Percentiles rank a stretch among this genome's conserved stretches.
phyloP scores from a whole-genome alignment of 352 stramenopile species.

The Globisporangium parvum region DNA sequence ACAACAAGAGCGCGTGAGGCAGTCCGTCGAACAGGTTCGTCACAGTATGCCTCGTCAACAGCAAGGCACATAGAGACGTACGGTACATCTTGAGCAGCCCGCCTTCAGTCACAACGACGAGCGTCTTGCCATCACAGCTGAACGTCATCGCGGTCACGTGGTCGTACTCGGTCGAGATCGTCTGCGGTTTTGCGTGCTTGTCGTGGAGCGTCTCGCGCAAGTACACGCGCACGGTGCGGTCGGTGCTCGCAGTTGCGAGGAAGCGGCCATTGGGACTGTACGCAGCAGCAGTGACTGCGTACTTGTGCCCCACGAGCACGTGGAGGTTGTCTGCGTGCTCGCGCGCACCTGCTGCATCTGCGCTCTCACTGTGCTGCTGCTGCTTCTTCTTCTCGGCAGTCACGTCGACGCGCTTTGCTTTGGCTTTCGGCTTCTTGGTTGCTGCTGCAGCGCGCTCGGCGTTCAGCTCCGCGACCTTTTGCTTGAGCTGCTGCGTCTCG shows the following conservation, averaged over 20 bases:
- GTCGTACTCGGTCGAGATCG: slow-evolving; percentile 77
- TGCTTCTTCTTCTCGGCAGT: slow-evolving; percentile 71
- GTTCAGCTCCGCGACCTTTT: slow-evolving; percentile 45
- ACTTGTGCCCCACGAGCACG: slow-evolving; percentile 70
- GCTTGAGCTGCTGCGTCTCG: slow-evolving; percentile 25
- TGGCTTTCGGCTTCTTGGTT: slow-evolving; percentile 69
- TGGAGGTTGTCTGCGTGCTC: slow-evolving; percentile 41
- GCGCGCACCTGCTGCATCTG: slow-evolving; percentile 4
- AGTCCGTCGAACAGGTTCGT: no score
- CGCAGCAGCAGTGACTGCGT: slow-evolving; percentile 44
- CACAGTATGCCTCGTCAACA: no score
- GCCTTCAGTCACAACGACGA: slow-evolving; percentile 64
- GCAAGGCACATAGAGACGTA: no score
- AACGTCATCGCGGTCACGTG: slow-evolving; percentile 70
- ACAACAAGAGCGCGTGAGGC: no score
- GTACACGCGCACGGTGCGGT: slow-evolving; percentile 70
- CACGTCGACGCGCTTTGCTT: slow-evolving; percentile 62
- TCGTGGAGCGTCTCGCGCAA: slow-evolving; percentile 54
- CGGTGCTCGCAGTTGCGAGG: slow-evolving; percentile 61
- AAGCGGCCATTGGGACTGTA: slow-evolving; percentile 81
- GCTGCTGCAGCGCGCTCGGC: slow-evolving; percentile 36
- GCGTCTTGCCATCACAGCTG: slow-evolving; percentile 62
- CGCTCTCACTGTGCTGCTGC: slow-evolving; percentile 12
- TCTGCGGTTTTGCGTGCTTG: slow-evolving; percentile 53
- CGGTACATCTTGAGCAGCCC: slow-evolving; percentile 69